Conservation (phyloP, 176 grass and related monocot genomes). For the Metroxylon sagu region DNA sequence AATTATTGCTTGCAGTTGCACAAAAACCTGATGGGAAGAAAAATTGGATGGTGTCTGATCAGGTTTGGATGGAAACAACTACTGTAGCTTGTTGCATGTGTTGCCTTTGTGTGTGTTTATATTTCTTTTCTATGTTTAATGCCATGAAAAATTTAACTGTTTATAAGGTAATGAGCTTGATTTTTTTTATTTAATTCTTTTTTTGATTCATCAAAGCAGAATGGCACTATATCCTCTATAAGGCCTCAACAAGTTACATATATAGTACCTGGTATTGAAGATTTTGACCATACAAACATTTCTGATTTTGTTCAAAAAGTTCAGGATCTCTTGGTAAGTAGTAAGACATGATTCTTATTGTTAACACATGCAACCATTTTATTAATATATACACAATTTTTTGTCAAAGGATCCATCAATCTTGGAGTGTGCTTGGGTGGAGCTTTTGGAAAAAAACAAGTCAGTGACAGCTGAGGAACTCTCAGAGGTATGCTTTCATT, state of each 20-base stretch:
- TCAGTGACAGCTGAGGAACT: constrained; percentile 78
- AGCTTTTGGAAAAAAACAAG: constrained; percentile 81
- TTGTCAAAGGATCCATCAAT: constrained; percentile 64
- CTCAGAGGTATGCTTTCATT: constrained; percentile 47
- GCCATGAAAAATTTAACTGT: too few relatives aligned
- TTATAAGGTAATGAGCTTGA: not conserved
- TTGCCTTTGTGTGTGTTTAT: not conserved
- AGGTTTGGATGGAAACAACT: constrained; percentile 35
- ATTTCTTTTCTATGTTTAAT: too few relatives aligned
- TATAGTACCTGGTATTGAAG: constrained; percentile 68
- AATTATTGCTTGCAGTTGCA: constrained; percentile 65
- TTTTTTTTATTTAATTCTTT: constrained; percentile 18
- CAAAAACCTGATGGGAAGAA: constrained; percentile 89
- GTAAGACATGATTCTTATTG: constrained; percentile 13
- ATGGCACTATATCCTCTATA: constrained; percentile 71
- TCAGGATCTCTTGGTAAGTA: constrained; percentile 61
- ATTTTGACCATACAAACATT: constrained; percentile 65
- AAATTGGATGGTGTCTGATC: constrained; percentile 86
- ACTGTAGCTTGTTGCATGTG: constrained; percentile 12
- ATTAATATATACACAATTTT: constrained; percentile 8
- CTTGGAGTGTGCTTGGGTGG: constrained; percentile 85
- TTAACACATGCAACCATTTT: not conserved
- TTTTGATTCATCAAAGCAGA: constrained; percentile 35
- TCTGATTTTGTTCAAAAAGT: constrained; percentile 73
- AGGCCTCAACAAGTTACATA: constrained; percentile 85